Percentiles rank a stretch among this genome's conserved stretches.
phyloP scores from a whole-genome alignment of 208 protist genomes.

The Novymonas esmeraldas region DNA sequence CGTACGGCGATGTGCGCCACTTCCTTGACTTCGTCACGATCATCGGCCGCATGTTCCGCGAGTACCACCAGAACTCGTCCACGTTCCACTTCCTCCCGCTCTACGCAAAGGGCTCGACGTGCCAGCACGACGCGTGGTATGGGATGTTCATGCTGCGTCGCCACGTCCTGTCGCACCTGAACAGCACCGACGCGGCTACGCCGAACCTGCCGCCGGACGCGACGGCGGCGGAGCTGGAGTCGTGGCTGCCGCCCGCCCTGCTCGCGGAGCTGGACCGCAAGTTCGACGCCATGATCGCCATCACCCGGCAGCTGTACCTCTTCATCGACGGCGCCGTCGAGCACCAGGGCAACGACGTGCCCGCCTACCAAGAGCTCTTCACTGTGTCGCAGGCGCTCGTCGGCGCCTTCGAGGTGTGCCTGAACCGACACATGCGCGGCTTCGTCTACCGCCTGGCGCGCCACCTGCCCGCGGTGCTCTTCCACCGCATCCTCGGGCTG shows the following conservation, averaged over 20 bases:
- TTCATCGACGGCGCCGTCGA: conserved; percentile 88
- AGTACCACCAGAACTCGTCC: conserved; percentile 69
- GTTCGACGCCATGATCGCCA: conserved; percentile 95
- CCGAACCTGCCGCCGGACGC: conserved; percentile 67
- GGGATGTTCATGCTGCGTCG: conserved; percentile 89
- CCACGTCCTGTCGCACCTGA: conserved; percentile 90
- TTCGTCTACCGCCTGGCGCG: conserved; percentile 58
- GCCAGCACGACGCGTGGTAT: conserved; percentile 91
- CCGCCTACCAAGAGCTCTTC: conserved; percentile 96
- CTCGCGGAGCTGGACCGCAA: conserved; percentile 91
- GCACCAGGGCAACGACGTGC: conserved; percentile 97
- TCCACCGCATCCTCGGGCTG: conserved; percentile 51
- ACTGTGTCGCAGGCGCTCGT: conserved; percentile 94
- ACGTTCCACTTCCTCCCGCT: conserved; percentile 83
- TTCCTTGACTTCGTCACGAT: conserved; percentile 83
- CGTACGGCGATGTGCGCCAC: conserved; percentile 74
- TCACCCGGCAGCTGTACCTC: conserved; percentile 95
- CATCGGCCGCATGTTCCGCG: conserved; percentile 80
- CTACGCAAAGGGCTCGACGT: conserved; percentile 65
- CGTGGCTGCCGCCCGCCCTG: conserved; percentile 67
- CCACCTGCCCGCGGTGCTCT: conserved; percentile 55
- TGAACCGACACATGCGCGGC: conserved; percentile 68
- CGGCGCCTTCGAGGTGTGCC: conserved; percentile 89
- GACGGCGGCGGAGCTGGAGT: conserved; percentile 40
- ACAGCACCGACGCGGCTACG: conserved; percentile 52